Base-by-base conservation (phyloP, 106 monocot species). In the Dendrobium nobile region DNA sequence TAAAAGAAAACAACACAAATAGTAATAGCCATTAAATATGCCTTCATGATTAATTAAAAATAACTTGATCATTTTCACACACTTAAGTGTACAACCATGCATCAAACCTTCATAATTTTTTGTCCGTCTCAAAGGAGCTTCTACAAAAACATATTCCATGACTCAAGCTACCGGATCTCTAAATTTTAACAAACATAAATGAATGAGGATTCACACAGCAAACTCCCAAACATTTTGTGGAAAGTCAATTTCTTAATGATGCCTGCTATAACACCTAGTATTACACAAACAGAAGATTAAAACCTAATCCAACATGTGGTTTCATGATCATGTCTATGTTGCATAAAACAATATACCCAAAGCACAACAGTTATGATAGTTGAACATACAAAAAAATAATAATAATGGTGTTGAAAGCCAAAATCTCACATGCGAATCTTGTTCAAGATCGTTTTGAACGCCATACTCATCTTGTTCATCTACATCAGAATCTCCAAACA, bases 401-500 rank as follows among this genome's bases (percentile, higher is more conserved):
- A 70, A 70, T 70, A 70, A 15, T 70, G 31, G 61, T 22, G 22
- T 61, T 37, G 13, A 70, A 70, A 31, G 70, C 70, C 19, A 51
- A 33, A 65, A 33, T 80, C 89, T 86, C 73, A 94, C 94, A 85
- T 89, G 89, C 42, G 78, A 84, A 82, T 92, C 85, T 47, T 88
- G 90, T 31, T 92, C 76, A 42, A 86, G 64, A 79, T 94, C 92
- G 80, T 92, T 85, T 67, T 89, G 92, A 82, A 67, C 80, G 72
- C 81, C 88, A 82, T 92, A 94, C 51, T 85, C 85, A 77, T 77
- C 88, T 59, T 61, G 83, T 75, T 86, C 97, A 84, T 98, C 97
- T 74, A 94, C 97, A 80, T 94, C 94, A 73, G 92, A 92, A 78
- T 98, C 94, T 70, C 97, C 97, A 91, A 98, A 95, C n/a, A 94